Conservation (phyloP, 176 grass and related monocot species). For the Rhynchospora pubera region DNA sequence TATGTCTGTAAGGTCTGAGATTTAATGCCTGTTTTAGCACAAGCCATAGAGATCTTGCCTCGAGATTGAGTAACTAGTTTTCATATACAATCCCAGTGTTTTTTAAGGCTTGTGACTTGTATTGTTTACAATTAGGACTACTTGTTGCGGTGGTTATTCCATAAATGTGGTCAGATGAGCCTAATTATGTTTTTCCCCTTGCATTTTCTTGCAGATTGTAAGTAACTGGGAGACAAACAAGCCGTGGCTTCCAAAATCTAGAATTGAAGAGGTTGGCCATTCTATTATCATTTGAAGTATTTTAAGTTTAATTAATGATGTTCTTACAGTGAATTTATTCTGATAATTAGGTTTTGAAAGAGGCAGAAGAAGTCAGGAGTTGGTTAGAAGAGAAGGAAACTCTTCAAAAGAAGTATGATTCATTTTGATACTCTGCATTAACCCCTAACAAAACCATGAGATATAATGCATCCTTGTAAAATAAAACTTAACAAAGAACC, state of each 20-base stretch:
- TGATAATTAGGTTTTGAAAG: conserved; percentile 50
- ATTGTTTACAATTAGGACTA: neutral
- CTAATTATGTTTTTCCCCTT: neutral
- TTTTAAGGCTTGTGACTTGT: neutral
- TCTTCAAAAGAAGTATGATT: conserved; percentile 76
- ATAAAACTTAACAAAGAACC: neutral
- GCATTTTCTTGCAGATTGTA: conserved; percentile 52
- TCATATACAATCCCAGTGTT: neutral
- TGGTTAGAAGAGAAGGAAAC: conserved; percentile 85
- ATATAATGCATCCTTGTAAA: neutral
- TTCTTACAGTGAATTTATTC: conserved; percentile 10
- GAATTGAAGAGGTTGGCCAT: conserved; percentile 72
- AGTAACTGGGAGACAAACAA: conserved; percentile 88
- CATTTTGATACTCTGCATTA: neutral
- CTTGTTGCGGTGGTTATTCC: neutral
- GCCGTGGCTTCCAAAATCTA: conserved; percentile 80
- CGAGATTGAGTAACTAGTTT: neutral
- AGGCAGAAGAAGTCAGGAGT: conserved; percentile 67
- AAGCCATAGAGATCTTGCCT: neutral
- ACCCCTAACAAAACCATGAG: neutral
- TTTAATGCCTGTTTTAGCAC: conserved; percentile 4
- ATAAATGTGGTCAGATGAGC: neutral
- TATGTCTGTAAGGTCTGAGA: neutral
- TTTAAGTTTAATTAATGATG: conserved; percentile 15
- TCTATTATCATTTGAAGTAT: conserved; percentile 17